Base-by-base conservation (phyloP, 2,329 filamentous ascomycete species). In the Seiridium cupressi region DNA sequence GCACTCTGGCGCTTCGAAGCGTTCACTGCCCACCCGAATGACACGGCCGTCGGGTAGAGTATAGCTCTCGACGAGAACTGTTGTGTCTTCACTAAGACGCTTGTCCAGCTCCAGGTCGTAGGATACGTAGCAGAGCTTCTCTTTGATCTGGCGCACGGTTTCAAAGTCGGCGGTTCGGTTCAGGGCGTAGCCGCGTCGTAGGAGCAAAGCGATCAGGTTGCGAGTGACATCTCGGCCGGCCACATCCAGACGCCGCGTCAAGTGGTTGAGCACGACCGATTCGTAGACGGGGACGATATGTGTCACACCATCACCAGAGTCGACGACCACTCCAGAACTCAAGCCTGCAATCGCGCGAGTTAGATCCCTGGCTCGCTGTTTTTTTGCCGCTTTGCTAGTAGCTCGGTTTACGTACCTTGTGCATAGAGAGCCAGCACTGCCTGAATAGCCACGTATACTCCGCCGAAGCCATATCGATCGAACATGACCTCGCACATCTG, bases 401-500 rank as follows among this genome's bases (percentile, higher is more conserved):
- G 8, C 44, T 51, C 4, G 18, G 26, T 5, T 32, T 44, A 71
- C 76, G 77, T 81, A 90, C 93, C 95, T 82, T 99, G 95, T 26
- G 95, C 95, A 74, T 99, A 99, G 44, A 99, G 82, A 36, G 95
- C 95, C 69, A 99, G 80, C 65, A 99, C 95, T 58, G 95, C 95
- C 78, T 99, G 95, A 67, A 98, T 98, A 62, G 95, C 95, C 62
- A 99, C 95, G 73, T 98, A 98, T 61, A 99, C 94, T 60, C 95
- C 95, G 53, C 93, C 94, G 73, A 99, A 99, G 66, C 88, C 88
- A 79, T 98, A 99, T 63, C 92, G 88, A 76, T 99, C 95, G 76
- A 99, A 96, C 95, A 99, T 99, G 78, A 98, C 93, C 80, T 99
- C 92, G 74, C 89, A 92, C 95, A 99, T 99, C 78, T 96, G 89